phyloP scores from a whole-genome alignment of 2,329 filamentous ascomycete genomes.

The Amylocarpus encephaloides region DNA sequence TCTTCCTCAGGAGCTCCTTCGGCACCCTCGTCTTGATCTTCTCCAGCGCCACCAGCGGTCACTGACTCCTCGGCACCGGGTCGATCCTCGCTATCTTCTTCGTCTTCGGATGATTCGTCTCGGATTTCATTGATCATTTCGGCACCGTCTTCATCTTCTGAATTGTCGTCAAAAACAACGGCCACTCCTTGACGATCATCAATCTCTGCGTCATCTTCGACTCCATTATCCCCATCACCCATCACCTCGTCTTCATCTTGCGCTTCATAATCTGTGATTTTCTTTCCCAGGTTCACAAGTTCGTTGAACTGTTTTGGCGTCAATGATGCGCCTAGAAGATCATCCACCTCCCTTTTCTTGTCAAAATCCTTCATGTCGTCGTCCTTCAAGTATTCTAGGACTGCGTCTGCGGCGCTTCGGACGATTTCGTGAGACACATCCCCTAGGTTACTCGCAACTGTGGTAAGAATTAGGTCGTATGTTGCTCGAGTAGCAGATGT shows the following conservation, averaged over 20 bases:
- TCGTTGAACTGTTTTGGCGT: slow-evolving; percentile 93
- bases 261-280: slow-evolving; percentile 96
- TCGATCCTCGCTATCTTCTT: slow-evolving; percentile 58
- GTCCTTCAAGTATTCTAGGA: slow-evolving; percentile 88
- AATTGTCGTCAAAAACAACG: slow-evolving; percentile 90
- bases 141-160: slow-evolving; percentile 75
- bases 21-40: slow-evolving; percentile 43
- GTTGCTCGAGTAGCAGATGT: slow-evolving; percentile 88
- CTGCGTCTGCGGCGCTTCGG: slow-evolving; percentile 86
- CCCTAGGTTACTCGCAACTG: slow-evolving; percentile 80
- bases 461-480: slow-evolving; percentile 89
- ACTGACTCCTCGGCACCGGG: slow-evolving; percentile 45
- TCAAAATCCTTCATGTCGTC: slow-evolving; percentile 95
- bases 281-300: slow-evolving; percentile 91
- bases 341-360: slow-evolving; percentile 96
- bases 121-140: slow-evolving; percentile 78
- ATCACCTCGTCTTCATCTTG: slow-evolving; percentile 93
- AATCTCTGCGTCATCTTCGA: slow-evolving; percentile 68
- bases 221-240: slow-evolving; percentile 60
- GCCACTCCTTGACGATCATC: slow-evolving; percentile 95
- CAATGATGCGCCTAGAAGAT: slow-evolving; percentile 78
- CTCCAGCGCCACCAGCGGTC: slow-evolving; percentile 43
- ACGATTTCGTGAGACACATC: slow-evolving; percentile 91
- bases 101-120: slow-evolving; percentile 78
- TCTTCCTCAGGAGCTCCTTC: slow-evolving; percentile 53